Evolutionary conservation across 495 filamentous ascomycete genomes (phyloP), one percentile per base, ranked within the genome.

Genomic region (Neurospora sp.): DNA sequence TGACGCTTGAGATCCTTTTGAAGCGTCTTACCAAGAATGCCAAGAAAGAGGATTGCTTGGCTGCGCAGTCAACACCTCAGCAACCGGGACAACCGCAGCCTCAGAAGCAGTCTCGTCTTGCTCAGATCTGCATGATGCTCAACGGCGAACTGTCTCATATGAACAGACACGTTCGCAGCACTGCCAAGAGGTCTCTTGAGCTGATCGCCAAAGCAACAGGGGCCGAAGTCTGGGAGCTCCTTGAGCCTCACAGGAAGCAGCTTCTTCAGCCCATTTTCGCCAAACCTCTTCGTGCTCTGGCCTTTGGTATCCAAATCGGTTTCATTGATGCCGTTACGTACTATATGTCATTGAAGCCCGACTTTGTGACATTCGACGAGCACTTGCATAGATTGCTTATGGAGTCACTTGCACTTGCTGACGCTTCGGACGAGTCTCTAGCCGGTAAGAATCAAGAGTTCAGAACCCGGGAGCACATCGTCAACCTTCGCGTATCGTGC

Each of bases 251-350:
- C 69, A 95, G 94, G 77, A 95, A 98, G 70, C 88, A 92, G 59
- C 83, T 98, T 22, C 85, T 98, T 12, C 86, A 87, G 73, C 91
- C 94, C 0, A 97, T 99, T 70, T 99, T 94, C 84, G 91, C 91
- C 77, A 99, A 99, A 82, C 96, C 96, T 38, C 80, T 99, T 35
- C 87, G 96, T 69, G 96, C 96, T 3, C 82, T 99, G 70, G 94
- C 95, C 2, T 98, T 98, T 78, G 85, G 91, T 4, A 92, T 90
- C 3, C 96, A 99, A 80, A 98, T 99, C 77, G 96, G 96, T 10
- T 98, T 95, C 79, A 97, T 99, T 75, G 96, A 98, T 80, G 96
- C 94, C 7, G 94, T 99, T 75, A 96, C 93, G 0, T 98, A 94
- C 80, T 96, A 93, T 80, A 86, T 99, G 81, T 89, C 90, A 37